Base-by-base conservation (phyloP, 805 yeast genomes). In the Ogataea populi-albae region DNA sequence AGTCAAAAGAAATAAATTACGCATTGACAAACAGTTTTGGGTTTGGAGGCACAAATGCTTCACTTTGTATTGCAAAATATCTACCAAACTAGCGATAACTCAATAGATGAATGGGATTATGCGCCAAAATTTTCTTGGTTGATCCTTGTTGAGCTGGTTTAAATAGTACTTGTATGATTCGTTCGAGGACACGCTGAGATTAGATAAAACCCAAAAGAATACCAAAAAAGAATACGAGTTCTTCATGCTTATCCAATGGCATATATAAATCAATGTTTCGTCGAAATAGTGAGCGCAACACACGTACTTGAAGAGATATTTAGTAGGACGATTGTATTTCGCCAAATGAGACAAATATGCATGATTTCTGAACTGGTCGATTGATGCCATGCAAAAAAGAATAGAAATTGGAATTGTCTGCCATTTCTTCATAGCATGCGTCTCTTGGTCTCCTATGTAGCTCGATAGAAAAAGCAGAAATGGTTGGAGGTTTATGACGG, bases 11-110 rank as follows among this genome's bases (percentile, higher is more conserved):
- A 2, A 55, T 84, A 4, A 51, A 71, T 3, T 69, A 74, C 45
- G 97, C 91, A 0, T 43, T 93, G 49, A 77, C 87, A 31, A 93
- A 93, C 54, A 86, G 96, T 49, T 91, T 94, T 63, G 99, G 98
- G 1, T 93, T 93, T 64, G 99, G 99, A 6, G 99, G 99, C 6
- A 86, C 94, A 4, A 93, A 93, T 59, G 81, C 94, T 5, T 73
- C 94, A 2, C 52, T 93, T 2, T 69, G 79, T 28, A 74, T 81
- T 45, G 64, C 66, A 21, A 67, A 61, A 23, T 55, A 42, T 23
- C 30, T 28, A 24, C 26, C 30, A 23, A 21, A 34, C 16, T 15
- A 26, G 14, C 11, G 19, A 23, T 20, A 24, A 8, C 10, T 26
- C 30, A 60, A 32, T 45, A 55, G n/a, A 60, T 17, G 35, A 45